Evolutionary conservation across 139 green algal genomes (phyloP).

Genomic region (Chloropicon primus): DNA sequence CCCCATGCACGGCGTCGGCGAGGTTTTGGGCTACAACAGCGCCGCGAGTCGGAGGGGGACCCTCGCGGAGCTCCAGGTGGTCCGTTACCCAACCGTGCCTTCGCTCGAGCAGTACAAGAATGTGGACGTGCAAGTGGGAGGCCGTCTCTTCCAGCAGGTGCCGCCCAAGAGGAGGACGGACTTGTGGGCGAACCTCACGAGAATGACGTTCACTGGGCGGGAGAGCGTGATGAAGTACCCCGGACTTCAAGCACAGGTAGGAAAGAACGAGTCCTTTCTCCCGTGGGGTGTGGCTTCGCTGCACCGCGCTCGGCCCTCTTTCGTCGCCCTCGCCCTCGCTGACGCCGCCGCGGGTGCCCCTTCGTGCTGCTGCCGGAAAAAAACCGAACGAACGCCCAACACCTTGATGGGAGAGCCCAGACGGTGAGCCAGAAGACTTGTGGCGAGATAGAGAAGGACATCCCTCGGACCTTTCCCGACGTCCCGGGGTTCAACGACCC

Average conservation of each 20-base stretch:
- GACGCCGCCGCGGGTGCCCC: not conserved
- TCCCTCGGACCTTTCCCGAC: slow-evolving; percentile 89
- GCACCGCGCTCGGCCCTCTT: too few species aligned
- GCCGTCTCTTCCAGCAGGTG: not conserved
- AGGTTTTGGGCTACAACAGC: too few species aligned
- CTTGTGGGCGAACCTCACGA: not conserved
- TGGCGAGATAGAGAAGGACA: slow-evolving; percentile 61
- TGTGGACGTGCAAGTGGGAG: not conserved
- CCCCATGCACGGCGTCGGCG: too few species aligned
- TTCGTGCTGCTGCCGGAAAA: too few species aligned
- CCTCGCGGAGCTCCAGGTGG: not conserved
- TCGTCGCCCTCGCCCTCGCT: not conserved
- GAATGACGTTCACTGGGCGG: not conserved
- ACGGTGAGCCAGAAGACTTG: not conserved
- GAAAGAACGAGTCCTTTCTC: too few species aligned
- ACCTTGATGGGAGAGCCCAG: not conserved
- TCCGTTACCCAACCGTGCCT: not conserved
- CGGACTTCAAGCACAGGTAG: not conserved
- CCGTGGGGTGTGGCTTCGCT: too few species aligned
- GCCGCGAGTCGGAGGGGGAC: too few species aligned
- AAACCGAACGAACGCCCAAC: too few species aligned
- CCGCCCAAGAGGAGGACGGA: not conserved
- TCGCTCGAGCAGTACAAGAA: not conserved
- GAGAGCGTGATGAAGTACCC: not conserved
- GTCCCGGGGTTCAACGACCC: slow-evolving; percentile 55